phyloP scores from a whole-genome alignment of 2,329 filamentous ascomycete species.

The Aureobasidium sp. region DNA sequence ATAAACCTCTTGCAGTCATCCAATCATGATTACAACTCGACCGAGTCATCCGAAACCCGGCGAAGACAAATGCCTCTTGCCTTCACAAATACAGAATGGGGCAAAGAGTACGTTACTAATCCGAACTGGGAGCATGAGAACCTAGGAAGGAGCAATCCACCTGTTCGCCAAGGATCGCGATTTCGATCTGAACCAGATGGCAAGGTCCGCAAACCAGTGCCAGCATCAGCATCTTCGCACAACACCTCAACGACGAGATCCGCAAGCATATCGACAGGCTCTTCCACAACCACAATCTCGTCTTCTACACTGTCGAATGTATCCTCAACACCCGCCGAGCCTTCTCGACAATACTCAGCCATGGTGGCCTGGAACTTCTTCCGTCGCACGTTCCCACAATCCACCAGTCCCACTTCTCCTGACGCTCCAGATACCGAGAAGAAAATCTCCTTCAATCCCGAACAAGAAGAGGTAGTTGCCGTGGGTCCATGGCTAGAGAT shows the following conservation, averaged over 20 bases:
- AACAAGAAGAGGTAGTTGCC: neutral
- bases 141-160: neutral
- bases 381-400: neutral
- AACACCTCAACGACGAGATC: neutral
- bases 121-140: neutral
- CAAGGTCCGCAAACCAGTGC: no score
- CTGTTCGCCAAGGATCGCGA: neutral
- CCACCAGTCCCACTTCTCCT: neutral
- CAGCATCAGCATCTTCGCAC: neutral
- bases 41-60: neutral
- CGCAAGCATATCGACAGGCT: no score
- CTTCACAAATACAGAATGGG: slow-evolving; percentile 6
- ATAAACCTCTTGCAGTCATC: neutral
- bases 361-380: neutral
- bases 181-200: neutral
- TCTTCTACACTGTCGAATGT: no score
- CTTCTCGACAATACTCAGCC: neutral
- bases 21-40: neutral
- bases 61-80: neutral
- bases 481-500: neutral
- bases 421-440: neutral
- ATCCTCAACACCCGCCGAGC: neutral
- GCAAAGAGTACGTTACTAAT: neutral
- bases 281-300: no score
- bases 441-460: neutral